phyloP scores from a whole-genome alignment of 1,284 basidiomycete genomes.

The Trichosporon faecale region DNA sequence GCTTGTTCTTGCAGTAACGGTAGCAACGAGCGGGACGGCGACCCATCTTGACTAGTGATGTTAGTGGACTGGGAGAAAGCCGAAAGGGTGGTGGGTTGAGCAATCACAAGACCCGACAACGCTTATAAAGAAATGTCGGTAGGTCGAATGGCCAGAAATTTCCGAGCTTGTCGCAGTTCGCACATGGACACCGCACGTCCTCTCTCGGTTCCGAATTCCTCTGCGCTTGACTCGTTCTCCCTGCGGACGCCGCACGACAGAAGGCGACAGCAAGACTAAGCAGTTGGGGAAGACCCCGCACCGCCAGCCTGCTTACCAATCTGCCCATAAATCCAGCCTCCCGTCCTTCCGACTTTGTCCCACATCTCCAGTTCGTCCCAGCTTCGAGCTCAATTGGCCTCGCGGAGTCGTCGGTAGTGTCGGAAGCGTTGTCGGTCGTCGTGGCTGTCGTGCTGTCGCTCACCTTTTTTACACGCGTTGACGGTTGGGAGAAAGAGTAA shows the following conservation, averaged over 20 bases:
- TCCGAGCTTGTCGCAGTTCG: no score
- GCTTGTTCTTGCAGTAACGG: constrained; percentile 99
- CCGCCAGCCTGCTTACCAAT: neutral
- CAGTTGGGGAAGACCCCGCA: neutral
- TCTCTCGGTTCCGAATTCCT: neutral
- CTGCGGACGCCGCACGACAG: neutral
- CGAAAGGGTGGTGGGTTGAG: neutral
- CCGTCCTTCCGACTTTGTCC: neutral
- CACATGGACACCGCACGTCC: neutral
- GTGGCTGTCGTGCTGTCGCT: constrained; percentile 8
- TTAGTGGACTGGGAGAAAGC: neutral
- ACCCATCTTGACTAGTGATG: constrained; percentile 65
- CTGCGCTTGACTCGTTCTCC: neutral
- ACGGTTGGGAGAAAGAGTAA: constrained; percentile 6
- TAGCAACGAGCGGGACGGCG: constrained; percentile 94
- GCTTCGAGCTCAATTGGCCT: neutral
- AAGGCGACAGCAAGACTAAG: neutral
- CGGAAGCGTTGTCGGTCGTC: neutral
- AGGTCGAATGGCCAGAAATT: neutral
- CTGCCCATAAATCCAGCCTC: neutral
- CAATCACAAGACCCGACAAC: constrained; percentile 1
- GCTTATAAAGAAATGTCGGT: neutral
- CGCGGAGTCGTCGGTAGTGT: neutral
- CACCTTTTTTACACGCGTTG: constrained; percentile 11
- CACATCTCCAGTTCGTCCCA: neutral